A percentile compares a stretch with the other conserved stretches of the same genome.
These are phyloP conservation scores for Gryganskiella cystojenkinii DNA, from an alignment of 192 early-diverging fungal genomes.

Conservation along the genomic window DNA sequence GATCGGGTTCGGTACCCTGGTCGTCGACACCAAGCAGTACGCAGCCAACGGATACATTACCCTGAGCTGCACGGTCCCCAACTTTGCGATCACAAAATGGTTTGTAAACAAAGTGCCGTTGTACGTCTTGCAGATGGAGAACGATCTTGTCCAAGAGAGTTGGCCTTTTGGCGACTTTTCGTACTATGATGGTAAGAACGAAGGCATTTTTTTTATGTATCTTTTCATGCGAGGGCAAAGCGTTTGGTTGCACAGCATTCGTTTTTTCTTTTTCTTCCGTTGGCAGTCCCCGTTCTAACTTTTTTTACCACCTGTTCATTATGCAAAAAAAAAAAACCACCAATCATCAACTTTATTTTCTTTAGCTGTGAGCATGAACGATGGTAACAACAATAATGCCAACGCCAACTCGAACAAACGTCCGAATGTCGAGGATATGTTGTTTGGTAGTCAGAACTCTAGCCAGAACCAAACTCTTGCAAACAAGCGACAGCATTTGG, in stretches of 20 bases:
- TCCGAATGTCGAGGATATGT: conserved; percentile 13
- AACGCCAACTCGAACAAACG: conserved; percentile 16
- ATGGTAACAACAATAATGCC: no score
- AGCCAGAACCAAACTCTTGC: conserved; percentile 1
- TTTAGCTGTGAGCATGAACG: no score
- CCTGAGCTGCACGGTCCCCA: conserved; percentile 56
- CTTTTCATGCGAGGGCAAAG: not conserved
- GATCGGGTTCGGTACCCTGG: conserved; percentile 57
- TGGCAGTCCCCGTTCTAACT: no score
- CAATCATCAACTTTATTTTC: no score
- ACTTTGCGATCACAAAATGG: conserved; percentile 56
- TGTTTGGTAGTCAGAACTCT: conserved; percentile 11
- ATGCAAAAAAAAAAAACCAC: no score
- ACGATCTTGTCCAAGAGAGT: conserved; percentile 54
- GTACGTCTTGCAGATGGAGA: conserved; percentile 55
- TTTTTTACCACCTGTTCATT: no score
- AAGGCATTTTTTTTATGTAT: not conserved
- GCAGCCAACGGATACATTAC: conserved; percentile 53
- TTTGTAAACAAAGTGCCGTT: conserved; percentile 55
- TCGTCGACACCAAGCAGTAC: conserved; percentile 62
- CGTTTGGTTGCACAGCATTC: not conserved
- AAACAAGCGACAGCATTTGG: conserved; percentile 35
- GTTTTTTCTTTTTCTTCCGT: no score
- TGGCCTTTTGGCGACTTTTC: conserved; percentile 57
- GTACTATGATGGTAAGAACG: conserved; percentile 52